Conservation (phyloP, 306 rosid genomes). For the Quercus dentata region DNA sequence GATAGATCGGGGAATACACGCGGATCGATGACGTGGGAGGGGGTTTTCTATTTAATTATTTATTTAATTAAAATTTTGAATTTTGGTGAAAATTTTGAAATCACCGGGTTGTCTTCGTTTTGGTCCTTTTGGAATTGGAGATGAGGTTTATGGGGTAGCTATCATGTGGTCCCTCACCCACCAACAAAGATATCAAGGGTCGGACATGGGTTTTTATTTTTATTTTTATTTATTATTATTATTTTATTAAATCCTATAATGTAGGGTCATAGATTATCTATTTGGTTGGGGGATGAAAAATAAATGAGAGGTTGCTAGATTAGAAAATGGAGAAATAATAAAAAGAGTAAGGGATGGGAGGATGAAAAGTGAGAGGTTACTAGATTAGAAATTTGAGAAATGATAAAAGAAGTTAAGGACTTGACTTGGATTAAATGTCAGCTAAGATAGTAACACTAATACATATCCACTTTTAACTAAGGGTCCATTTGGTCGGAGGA, state of each 20-base stretch:
- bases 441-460: too few species aligned
- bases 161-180: conserved; percentile 1
- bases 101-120: not conserved
- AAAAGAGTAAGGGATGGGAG: too few species aligned
- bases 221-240: too few species aligned
- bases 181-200: conserved; percentile 1
- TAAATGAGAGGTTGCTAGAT: not conserved
- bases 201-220: not conserved
- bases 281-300: not conserved
- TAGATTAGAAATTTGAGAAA: too few species aligned
- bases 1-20: not conserved
- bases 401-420: too few species aligned
- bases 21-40: conserved; percentile 64
- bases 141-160: not conserved
- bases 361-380: too few species aligned
- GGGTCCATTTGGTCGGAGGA: fast-evolving
- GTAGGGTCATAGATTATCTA: not conserved
- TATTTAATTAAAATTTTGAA: not conserved
- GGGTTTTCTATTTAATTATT: not conserved
- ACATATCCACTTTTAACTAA: too few species aligned
- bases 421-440: too few species aligned
- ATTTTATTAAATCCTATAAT: too few species aligned
- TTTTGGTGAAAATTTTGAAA: not conserved
- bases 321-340: not conserved
- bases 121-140: conserved; percentile 3